Conservation (phyloP, 768 basidiomycete genomes). For the Calocybe gangraenosa region DNA sequence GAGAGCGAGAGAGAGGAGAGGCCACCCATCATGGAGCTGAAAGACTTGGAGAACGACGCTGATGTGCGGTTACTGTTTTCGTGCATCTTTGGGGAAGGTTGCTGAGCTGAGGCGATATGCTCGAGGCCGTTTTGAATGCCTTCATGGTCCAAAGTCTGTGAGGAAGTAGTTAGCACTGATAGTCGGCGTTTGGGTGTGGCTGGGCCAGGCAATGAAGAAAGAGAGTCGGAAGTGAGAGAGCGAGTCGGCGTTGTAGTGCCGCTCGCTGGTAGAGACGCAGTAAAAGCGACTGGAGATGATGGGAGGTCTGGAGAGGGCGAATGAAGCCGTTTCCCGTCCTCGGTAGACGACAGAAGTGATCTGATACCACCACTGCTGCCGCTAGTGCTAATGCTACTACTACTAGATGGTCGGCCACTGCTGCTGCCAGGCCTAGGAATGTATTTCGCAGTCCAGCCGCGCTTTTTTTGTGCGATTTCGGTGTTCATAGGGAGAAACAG, state of each 20-base stretch:
- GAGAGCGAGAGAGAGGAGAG: slow-evolving; percentile 62
- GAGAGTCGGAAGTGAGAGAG: slow-evolving; percentile 20
- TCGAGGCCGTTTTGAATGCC: slow-evolving; percentile 49
- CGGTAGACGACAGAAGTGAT: slow-evolving; percentile 20
- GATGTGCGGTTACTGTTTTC: slow-evolving; percentile 20
- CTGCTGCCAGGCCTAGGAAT: slow-evolving; percentile 31
- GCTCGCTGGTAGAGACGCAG: slow-evolving; percentile 9
- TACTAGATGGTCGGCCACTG: slow-evolving; percentile 18
- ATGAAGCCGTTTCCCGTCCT: slow-evolving; percentile 27
- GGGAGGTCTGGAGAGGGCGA: slow-evolving; percentile 16
- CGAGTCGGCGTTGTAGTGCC: slow-evolving; percentile 4
- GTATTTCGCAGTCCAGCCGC: slow-evolving; percentile 31
- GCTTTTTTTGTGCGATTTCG: slow-evolving; percentile 21
- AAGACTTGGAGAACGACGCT: slow-evolving; percentile 58
- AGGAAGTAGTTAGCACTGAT: slow-evolving; percentile 27
- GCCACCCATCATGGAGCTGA: slow-evolving; percentile 70
- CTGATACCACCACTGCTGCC: slow-evolving; percentile 16
- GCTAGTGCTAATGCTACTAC: slow-evolving; percentile 10
- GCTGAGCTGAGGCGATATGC: slow-evolving; percentile 32
- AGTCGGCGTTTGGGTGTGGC: slow-evolving; percentile 27
- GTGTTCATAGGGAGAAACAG: slow-evolving; percentile 15
- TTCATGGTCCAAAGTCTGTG: slow-evolving; percentile 44
- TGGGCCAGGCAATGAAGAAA: slow-evolving; percentile 20
- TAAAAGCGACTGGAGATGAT: slow-evolving; percentile 10
- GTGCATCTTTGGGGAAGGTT: slow-evolving; percentile 32